Evolutionary conservation across 768 basidiomycete species (phyloP), one percentile per base, ranked within the genome.

Genomic region (Mycena belliarum): DNA sequence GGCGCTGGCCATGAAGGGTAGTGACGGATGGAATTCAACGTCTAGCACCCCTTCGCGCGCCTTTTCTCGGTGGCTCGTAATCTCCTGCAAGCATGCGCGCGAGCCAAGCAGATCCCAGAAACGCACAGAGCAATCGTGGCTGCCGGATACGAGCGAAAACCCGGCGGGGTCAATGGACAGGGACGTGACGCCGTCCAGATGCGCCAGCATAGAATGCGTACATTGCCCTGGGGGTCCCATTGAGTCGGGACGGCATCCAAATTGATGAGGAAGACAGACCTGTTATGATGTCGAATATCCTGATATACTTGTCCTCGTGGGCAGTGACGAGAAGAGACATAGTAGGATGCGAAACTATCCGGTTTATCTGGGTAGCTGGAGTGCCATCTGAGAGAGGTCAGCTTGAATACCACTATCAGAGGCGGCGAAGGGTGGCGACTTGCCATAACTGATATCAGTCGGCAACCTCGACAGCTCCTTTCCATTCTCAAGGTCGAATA

Each of bases 251-350:
- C 20, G 1, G 15, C 46, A n/a, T 38, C 32, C 24, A 35, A 25
- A 41, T 26, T 26, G 16, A 20, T 53, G 18, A n/a, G n/a, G 59
- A 15, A 26, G 40, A 71, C 87, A 57, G 55, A 93, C 93, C 92
- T 61, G 89, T 89, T 29, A 76, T 74, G 49, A 91, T 81, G 72
- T 97, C 93, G 72, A 91, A 97, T 42, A 98, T 84, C 32, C 93
- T 83, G 66, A 98, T 91, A 67, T 86, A 87, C 66, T 93, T 95
- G 76, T 98, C 95, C 73, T 98, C 96, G 69, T 95, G 91, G 0
- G 87, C 97, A 24, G 92, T 89, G 6, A 96, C 85, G 38, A 98
- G 82, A 23, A 95, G 75, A 6, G 91, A 83, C 82, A 93, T 86
- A 2, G 91, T 94, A 9, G 94, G 94, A 76, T 97, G 94, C 37